A percentile compares a stretch with the other conserved stretches of the same genome.
Conservation (phyloP, 2,329 filamentous ascomycete genomes). For the Neofusicoccum sp. region DNA sequence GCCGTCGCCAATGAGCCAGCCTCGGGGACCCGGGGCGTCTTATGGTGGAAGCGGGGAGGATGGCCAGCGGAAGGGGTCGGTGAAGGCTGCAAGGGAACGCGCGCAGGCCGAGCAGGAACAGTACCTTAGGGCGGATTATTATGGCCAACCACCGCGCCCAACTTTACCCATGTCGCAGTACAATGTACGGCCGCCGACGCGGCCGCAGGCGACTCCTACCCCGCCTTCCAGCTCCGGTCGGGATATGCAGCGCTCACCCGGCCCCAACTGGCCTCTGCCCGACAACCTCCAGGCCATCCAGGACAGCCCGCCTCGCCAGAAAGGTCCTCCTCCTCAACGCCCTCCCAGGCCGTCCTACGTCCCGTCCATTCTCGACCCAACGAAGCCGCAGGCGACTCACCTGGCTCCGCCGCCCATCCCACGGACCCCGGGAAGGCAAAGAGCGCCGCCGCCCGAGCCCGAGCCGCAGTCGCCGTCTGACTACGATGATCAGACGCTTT, state of each 20-base stretch:
- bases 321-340: slow-evolving; percentile 41
- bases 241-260: slow-evolving; percentile 29
- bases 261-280: slow-evolving; percentile 49
- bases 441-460: slow-evolving; percentile 23
- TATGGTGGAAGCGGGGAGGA: slow-evolving; percentile 28
- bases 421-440: slow-evolving; percentile 1
- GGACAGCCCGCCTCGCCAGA: slow-evolving; percentile 31
- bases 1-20: slow-evolving; percentile 37
- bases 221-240: slow-evolving; percentile 22
- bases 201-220: slow-evolving; percentile 21
- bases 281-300: slow-evolving; percentile 30
- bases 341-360: slow-evolving; percentile 41
- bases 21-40: slow-evolving; percentile 31
- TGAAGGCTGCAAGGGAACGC: slow-evolving; percentile 35
- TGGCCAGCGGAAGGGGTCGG: slow-evolving; percentile 33
- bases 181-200: slow-evolving; percentile 19
- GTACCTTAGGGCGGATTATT: slow-evolving; percentile 20
- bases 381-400: slow-evolving; percentile 30
- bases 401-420: slow-evolving; percentile 24
- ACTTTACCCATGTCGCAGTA: slow-evolving; percentile 34
- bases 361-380: slow-evolving; percentile 38
- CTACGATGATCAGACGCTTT: slow-evolving; percentile 34
- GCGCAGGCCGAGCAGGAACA: slow-evolving; percentile 33
- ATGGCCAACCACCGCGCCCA: slow-evolving; percentile 33
- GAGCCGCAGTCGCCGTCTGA: slow-evolving; percentile 23